These are phyloP conservation scores for Jaminaea rosea DNA, from an alignment of 1,284 basidiomycete species.

Conservation along the genomic window DNA sequence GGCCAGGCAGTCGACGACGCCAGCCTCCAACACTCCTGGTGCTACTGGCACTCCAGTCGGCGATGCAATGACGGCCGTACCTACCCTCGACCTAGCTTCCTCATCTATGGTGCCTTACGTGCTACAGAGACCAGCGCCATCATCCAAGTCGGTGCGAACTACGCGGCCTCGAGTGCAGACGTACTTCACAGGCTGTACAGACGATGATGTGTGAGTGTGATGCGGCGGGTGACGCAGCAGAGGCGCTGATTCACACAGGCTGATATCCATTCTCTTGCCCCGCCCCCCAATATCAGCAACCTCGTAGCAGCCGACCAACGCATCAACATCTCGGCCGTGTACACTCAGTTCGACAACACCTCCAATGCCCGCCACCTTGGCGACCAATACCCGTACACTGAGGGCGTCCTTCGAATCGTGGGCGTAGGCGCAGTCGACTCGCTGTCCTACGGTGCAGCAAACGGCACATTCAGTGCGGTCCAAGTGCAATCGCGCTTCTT, in stretches of 20 bases:
- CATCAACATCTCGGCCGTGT: slow-evolving; percentile 42
- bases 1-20: too few species aligned
- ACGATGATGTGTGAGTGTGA: too few species aligned
- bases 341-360: slow-evolving; percentile 29
- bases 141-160: background rate
- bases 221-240: too few species aligned
- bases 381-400: slow-evolving; percentile 9
- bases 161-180: slow-evolving; percentile 1
- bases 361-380: slow-evolving; percentile 9
- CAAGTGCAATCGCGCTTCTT: slow-evolving; percentile 26
- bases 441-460: slow-evolving; percentile 7
- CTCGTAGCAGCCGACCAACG: slow-evolving; percentile 19
- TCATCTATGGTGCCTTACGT: slow-evolving; percentile 7
- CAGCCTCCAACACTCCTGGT: too few species aligned
- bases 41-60: too few species aligned
- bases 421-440: slow-evolving; percentile 23
- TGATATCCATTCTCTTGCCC: too few species aligned
- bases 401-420: slow-evolving; percentile 25
- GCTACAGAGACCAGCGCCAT: background rate
- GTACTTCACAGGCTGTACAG: slow-evolving; percentile 27
- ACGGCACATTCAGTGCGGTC: slow-evolving; percentile 18
- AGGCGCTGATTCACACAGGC: too few species aligned
- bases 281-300: slow-evolving; percentile 11
- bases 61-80: too few species aligned
- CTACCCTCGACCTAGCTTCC: too few species aligned